Evolutionary conservation across 164 flowering plant genomes (phyloP), one percentile per base, ranked within the genome.

Genomic region (Stephania yunnanensis): DNA sequence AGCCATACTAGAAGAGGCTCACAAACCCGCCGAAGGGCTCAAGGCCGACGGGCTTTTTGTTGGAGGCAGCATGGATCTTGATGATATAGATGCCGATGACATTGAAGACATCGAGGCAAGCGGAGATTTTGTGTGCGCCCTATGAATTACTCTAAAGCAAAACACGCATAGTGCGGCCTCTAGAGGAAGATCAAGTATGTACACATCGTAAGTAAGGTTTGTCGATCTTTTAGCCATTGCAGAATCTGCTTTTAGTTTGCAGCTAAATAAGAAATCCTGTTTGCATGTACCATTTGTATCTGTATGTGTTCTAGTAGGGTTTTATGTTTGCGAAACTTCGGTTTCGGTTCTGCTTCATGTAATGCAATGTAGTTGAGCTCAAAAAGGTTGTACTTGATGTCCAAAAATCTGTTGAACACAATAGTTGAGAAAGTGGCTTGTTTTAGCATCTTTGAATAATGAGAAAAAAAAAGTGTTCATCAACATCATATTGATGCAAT

Each of bases 11-110:
- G 86, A 91, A 52, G 99, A 95, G 82, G 99, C 99, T 1, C 69
- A 83, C 44, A 87, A 79, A 36, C 78, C 90, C 1, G 80, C 30
- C 7, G 87, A 81, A 7, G 87, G 84, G 11, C 79, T 79, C 17
- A 85, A 77, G 67, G 12, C 70, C 65, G 85, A 85, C 52, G 87
- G 84, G 66, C 69, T 17, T 7, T 79, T 85, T 7, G 11, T 86
- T 10, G 89, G 86, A 5, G 90, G 88, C 7, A 87, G 92, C 84
- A 86, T 88, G 89, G 95, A 89, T 72, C 78, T 90, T 19, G 97
- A 92, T 78, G 94, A 90, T n/a, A 45, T 89, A 44, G 94, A 89
- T 73, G 74, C 82, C 12, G 98, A 94, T 82, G 98, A 92, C 76
- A n/a, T 86, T 1, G 94, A 94, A 68, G 97, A 92, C 65, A 75